Percentiles rank a stretch among this genome's conserved stretches.
These are phyloP conservation scores for Graphilbum fragrans DNA, from an alignment of 2,329 filamentous ascomycete genomes.

Conservation along the genomic window DNA sequence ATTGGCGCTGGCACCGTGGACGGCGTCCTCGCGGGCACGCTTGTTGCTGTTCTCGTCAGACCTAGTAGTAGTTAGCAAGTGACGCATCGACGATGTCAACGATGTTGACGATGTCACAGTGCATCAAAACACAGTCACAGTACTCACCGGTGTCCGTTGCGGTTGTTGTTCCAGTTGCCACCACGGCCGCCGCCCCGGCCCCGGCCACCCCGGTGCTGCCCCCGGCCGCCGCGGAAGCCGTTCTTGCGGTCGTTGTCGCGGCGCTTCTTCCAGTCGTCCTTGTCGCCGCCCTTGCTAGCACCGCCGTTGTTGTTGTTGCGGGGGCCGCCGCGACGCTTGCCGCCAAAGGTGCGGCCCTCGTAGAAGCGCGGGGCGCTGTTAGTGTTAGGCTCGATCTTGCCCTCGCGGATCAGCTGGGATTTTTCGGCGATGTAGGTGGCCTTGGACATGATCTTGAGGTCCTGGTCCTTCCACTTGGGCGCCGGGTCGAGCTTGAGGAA, in stretches of 20 bases:
- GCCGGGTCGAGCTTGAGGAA: slow-evolving; percentile 72
- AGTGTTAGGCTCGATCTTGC: slow-evolving; percentile 50
- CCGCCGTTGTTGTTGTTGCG: slow-evolving; percentile 23
- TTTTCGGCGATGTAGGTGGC: slow-evolving; percentile 75
- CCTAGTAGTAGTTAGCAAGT: too few relatives aligned
- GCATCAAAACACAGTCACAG: not conserved
- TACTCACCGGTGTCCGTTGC: slow-evolving; percentile 20
- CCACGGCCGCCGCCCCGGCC: slow-evolving; percentile 22
- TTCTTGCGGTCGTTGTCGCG: slow-evolving; percentile 49
- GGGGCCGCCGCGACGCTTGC: slow-evolving; percentile 25
- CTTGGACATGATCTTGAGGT: slow-evolving; percentile 79
- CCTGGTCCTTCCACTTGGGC: slow-evolving; percentile 72
- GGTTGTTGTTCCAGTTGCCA: slow-evolving; percentile 21
- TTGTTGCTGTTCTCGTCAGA: slow-evolving; percentile 30
- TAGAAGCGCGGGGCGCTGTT: slow-evolving; percentile 30
- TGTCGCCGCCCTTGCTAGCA: slow-evolving; percentile 22
- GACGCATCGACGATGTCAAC: too few relatives aligned
- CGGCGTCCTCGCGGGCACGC: slow-evolving; percentile 38
- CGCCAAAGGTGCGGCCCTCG: slow-evolving; percentile 29
- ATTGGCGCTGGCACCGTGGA: slow-evolving; percentile 13
- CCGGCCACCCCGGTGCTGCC: slow-evolving; percentile 23
- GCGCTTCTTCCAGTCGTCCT: slow-evolving; percentile 52
- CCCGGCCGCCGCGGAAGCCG: slow-evolving; percentile 37
- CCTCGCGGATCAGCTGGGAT: slow-evolving; percentile 56
- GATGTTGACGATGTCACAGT: too few relatives aligned